Evolutionary conservation across 306 rosid genomes (phyloP), one percentile per base, ranked within the genome.

Genomic region (Fagus crenata): DNA sequence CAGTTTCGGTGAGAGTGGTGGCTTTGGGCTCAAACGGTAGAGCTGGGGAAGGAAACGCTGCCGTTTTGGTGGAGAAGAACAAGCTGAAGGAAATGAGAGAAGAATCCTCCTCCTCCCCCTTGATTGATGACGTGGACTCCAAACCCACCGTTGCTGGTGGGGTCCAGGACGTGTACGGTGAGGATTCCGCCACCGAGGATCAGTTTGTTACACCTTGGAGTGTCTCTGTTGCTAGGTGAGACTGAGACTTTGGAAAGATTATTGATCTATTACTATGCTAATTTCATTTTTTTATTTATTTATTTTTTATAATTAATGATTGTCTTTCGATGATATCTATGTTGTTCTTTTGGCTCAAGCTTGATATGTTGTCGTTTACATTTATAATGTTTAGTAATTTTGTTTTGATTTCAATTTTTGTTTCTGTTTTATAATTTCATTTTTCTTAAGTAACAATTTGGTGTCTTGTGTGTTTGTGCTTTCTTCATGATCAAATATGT

Each of bases 131-230:
- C 76, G 77, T 81, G 72, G 77, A 88, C n/a, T 51, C 76, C 11
- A 67, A 80, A 51, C 54, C 87, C 1, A 80, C 80, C 74, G 77
- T 79, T 18, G 80, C 49, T 18, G 87, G 90, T 63, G 96, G 95
- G 75, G 96, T 85, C 77, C 79, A 46, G 53, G 97, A 94, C 7
- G 90, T 81, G 22, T 90, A 90, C 36, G 91, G 88, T 33, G 94
- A 92, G 41, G 96, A 90, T 68, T 78, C 67, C 46, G 96, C 97
- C 83, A 84, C 93, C 11, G 93, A 90, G 84, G 97, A 92, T 42
- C 93, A 87, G 77, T 17, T 64, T 60, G 82, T 95, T 74, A 95
- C 98, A 6, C 98, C 98, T 7, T 95, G 98, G 98, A 87, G 80
- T 81, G 71, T 90, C 60, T 90, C 97, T 58, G 93, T 95, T 76